These are phyloP conservation scores for Hyphodiscus sp. DNA, from an alignment of 2,329 filamentous ascomycete genomes.

Conservation along the genomic window DNA sequence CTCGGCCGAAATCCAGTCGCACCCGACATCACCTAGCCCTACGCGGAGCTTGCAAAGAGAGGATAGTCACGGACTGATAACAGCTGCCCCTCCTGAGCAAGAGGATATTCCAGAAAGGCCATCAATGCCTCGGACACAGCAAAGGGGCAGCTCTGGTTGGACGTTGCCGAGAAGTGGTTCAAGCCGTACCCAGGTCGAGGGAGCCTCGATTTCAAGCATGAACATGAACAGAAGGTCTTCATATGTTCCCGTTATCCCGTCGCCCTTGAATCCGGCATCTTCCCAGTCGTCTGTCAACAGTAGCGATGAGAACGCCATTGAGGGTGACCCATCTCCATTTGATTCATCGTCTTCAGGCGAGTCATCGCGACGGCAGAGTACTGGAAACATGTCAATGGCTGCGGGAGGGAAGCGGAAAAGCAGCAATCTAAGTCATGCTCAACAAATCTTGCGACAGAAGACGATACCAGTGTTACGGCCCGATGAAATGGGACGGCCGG, in stretches of 20 bases:
- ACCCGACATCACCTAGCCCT: slow-evolving; percentile 3
- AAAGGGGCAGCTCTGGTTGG: slow-evolving; percentile 1
- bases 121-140: slow-evolving; percentile 1
- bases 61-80: background rate
- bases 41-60: background rate
- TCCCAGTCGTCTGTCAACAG: slow-evolving; percentile 7
- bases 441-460: slow-evolving; percentile 19
- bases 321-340: slow-evolving; percentile 3
- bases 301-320: slow-evolving; percentile 9
- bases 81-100: background rate
- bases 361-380: slow-evolving; percentile 2
- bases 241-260: slow-evolving; percentile 26
- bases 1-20: slow-evolving; percentile 7
- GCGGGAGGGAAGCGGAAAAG: slow-evolving; percentile 6
- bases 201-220: slow-evolving; percentile 6
- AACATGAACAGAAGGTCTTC: slow-evolving; percentile 14
- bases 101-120: slow-evolving; percentile 6
- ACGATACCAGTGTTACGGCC: slow-evolving; percentile 9
- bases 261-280: slow-evolving; percentile 27
- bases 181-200: slow-evolving; percentile 4
- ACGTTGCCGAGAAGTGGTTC: slow-evolving; percentile 4
- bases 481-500: slow-evolving; percentile 2
- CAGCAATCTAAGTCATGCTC: slow-evolving; percentile 11
- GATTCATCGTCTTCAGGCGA: slow-evolving; percentile 19
- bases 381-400: background rate